Base-by-base conservation (phyloP, 805 yeast genomes). In the Starmerella apis region DNA sequence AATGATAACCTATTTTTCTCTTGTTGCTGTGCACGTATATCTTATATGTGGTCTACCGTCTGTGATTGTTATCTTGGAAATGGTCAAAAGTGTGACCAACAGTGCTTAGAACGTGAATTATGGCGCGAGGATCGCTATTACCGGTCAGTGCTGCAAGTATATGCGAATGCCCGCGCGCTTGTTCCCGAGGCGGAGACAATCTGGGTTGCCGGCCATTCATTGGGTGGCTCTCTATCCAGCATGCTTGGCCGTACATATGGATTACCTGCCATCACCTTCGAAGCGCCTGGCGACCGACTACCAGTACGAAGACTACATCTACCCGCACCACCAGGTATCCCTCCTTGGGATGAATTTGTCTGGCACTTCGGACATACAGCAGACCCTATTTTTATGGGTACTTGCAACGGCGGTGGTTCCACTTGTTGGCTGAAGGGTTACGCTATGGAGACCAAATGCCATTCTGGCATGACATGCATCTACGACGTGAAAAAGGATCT, bases 341-440 rank as follows among this genome's bases (percentile, higher is more conserved):
- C 95, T 0, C 67, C 70, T 7, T 76, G 80, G 59, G 69, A 78
- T 67, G 96, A 88, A 60, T 81, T 85, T 56, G 76, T 92, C 9
- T 92, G 94, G 94, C 96, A 92, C 63, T 70, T 92, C 62, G 98
- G 98, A 2, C 90, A 92, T 64, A 92, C 92, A 1, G 97, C 96
- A 0, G 98, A 92, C 64, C 98, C 98, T 1, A 85, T 92, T 1
- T 92, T 74, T 61, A 83, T 88, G 90, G 98, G 98, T 0, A 88
- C 86, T 8, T 92, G 98, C 64, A 87, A 84, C 61, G 98, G 98
- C 9, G 94, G 92, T 0, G 79, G 90, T 3, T 81, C 94, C 0
- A 67, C 88, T 1, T 92, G 98, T 65, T 80, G 90, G 52, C 73
- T 86, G 8, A 96, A 85, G 1, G 98, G 98, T 0, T 92, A 86